These are phyloP conservation scores for Cercophora newfieldiana DNA, from an alignment of 495 filamentous ascomycete genomes.

Conservation along the genomic window DNA sequence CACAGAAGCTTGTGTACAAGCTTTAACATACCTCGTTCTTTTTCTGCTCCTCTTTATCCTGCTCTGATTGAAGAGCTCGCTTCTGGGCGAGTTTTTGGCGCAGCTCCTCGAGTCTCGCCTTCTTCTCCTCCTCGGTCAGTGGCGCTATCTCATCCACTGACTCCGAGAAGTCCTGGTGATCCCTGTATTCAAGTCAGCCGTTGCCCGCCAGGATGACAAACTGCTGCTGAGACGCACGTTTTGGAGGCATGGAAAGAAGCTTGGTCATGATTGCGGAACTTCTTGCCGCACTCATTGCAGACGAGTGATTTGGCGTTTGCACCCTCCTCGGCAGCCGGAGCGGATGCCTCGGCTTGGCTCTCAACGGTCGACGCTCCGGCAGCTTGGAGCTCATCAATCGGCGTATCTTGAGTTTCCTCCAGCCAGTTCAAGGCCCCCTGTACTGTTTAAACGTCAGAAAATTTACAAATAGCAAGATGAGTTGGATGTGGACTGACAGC, in stretches of 20 bases:
- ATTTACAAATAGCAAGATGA: background rate
- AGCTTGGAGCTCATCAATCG: slow-evolving; percentile 70
- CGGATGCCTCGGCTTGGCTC: slow-evolving; percentile 52
- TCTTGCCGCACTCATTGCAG: slow-evolving; percentile 93
- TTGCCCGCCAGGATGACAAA: background rate
- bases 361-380: slow-evolving; percentile 41
- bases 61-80: slow-evolving; percentile 62
- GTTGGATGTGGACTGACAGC: slow-evolving; percentile 54
- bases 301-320: slow-evolving; percentile 55
- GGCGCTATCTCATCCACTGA: slow-evolving; percentile 89
- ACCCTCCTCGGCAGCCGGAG: slow-evolving; percentile 55
- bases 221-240: slow-evolving; percentile 51
- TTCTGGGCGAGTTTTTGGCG: slow-evolving; percentile 72
- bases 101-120: slow-evolving; percentile 71
- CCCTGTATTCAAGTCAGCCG: slow-evolving; percentile 43
- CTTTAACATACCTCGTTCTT: slow-evolving; percentile 70
- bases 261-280: slow-evolving; percentile 74
- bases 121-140: slow-evolving; percentile 90
- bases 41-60: slow-evolving; percentile 83
- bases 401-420: slow-evolving; percentile 80
- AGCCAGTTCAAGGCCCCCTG: slow-evolving; percentile 93
- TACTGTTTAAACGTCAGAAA: slow-evolving; percentile 53
- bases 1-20: too few species aligned
- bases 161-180: slow-evolving; percentile 90
- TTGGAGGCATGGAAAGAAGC: slow-evolving; percentile 91